These are phyloP conservation scores for Megacollybia marginata DNA, from an alignment of 768 basidiomycete species.

Conservation along the genomic window DNA sequence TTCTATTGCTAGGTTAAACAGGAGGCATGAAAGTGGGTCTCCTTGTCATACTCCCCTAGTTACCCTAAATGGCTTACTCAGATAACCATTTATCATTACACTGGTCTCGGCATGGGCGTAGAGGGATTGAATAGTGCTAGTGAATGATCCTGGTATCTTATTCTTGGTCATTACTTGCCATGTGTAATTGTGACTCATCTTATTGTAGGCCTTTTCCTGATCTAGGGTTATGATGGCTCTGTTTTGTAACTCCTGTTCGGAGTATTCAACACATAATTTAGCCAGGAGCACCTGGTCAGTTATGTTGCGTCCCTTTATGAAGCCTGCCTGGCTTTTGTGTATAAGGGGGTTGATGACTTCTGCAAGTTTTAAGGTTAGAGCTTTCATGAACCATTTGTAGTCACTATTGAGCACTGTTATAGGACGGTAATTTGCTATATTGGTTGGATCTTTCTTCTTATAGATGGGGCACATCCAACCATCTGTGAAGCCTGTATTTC, in stretches of 20 bases:
- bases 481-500: not conserved
- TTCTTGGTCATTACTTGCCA: too few relatives aligned
- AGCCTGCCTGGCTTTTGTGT: not conserved
- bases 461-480: not conserved
- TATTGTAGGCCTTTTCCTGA: too few relatives aligned
- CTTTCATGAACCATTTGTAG: not conserved
- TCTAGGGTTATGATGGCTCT: not conserved
- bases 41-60: slow-evolving; percentile 7
- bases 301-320: not conserved
- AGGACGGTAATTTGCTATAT: not conserved
- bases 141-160: too few relatives aligned
- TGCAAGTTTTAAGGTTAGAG: too few relatives aligned
- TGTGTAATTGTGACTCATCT: not conserved
- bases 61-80: not conserved
- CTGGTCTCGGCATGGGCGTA: not conserved
- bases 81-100: not conserved
- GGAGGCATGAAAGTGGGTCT: slow-evolving; percentile 8
- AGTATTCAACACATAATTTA: not conserved
- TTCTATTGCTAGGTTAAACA: too few relatives aligned
- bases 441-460: not conserved
- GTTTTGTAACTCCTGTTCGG: not conserved
- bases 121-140: not conserved
- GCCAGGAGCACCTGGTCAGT: not conserved
- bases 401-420: not conserved
- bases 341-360: not conserved